Percentiles rank a stretch among this genome's conserved stretches.
Conservation (phyloP, 495 filamentous ascomycete species). For the Xylaria intraflava region DNA sequence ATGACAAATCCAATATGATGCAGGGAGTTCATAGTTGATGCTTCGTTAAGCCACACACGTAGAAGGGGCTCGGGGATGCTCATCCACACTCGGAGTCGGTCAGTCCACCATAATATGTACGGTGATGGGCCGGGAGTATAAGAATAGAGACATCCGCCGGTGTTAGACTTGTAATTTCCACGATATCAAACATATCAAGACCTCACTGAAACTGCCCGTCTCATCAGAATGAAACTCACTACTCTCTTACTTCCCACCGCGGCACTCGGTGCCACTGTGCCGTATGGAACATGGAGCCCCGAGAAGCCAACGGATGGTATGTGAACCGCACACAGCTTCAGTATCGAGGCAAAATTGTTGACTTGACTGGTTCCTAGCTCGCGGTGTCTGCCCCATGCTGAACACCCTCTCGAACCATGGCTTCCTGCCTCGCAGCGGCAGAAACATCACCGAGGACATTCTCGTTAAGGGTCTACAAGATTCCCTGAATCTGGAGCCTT, state of each 20-base stretch:
- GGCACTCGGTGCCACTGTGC: background rate
- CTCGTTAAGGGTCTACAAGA: slow-evolving; percentile 30
- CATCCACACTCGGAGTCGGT: no score
- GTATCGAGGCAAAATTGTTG: slow-evolving; percentile 1
- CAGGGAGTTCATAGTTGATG: no score
- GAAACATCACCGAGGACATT: slow-evolving; percentile 30
- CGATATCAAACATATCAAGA: background rate
- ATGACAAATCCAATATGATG: no score
- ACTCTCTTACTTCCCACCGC: slow-evolving; percentile 5
- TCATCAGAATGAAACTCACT: slow-evolving; percentile 3
- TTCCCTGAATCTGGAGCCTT: slow-evolving; percentile 38
- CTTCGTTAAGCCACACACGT: no score
- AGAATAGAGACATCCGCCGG: background rate
- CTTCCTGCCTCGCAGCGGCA: slow-evolving; percentile 32
- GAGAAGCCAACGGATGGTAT: slow-evolving; percentile 1
- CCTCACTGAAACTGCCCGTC: background rate
- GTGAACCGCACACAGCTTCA: background rate
- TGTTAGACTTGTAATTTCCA: background rate
- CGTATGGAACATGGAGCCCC: background rate
- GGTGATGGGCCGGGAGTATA: background rate
- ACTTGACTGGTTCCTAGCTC: slow-evolving; percentile 15
- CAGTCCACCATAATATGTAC: no score
- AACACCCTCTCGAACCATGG: slow-evolving; percentile 36
- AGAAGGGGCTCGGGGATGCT: no score
- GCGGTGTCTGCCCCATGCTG: slow-evolving; percentile 35